Conservation (phyloP, 2,329 filamentous ascomycete genomes). For the Pseudogymnoascus sp. region DNA sequence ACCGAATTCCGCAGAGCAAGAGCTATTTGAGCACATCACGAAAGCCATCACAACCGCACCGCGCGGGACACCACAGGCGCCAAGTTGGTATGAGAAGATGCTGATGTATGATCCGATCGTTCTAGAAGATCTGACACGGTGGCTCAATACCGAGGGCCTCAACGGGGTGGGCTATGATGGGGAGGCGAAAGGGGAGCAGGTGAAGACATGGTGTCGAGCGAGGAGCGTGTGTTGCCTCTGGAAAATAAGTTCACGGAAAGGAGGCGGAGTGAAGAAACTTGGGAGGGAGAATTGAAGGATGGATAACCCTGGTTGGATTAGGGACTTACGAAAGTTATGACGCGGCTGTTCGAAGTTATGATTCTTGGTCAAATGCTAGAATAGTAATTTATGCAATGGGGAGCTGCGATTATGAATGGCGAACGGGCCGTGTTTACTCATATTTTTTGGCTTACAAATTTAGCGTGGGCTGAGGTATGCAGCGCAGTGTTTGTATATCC, state of each 20-base stretch:
- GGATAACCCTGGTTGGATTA: not conserved
- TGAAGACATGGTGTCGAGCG: constrained; percentile 84
- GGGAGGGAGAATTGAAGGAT: not conserved
- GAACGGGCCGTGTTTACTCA: not conserved
- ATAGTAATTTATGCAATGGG: not conserved
- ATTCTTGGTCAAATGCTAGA: not conserved
- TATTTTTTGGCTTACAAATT: not conserved
- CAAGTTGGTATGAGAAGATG: constrained; percentile 87
- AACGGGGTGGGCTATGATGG: constrained; percentile 54
- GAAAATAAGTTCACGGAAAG: constrained; percentile 36
- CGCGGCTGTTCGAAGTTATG: not conserved
- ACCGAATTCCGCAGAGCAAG: constrained; percentile 34
- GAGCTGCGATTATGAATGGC: not conserved
- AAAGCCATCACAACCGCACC: constrained; percentile 44
- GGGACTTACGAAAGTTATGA: not conserved
- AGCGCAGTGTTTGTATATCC: not conserved
- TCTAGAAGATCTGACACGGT: constrained; percentile 73
- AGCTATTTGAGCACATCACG: constrained; percentile 45
- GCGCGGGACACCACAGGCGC: constrained; percentile 37
- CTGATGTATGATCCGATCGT: constrained; percentile 87
- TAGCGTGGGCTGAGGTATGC: not conserved
- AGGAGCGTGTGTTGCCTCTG: constrained; percentile 78
- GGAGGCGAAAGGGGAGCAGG: constrained; percentile 53
- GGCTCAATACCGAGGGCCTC: constrained; percentile 68
- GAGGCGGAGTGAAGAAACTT: constrained; percentile 1